Evolutionary conservation across 2,329 filamentous ascomycete genomes (phyloP).

Genomic region (Xylaria sp.): DNA sequence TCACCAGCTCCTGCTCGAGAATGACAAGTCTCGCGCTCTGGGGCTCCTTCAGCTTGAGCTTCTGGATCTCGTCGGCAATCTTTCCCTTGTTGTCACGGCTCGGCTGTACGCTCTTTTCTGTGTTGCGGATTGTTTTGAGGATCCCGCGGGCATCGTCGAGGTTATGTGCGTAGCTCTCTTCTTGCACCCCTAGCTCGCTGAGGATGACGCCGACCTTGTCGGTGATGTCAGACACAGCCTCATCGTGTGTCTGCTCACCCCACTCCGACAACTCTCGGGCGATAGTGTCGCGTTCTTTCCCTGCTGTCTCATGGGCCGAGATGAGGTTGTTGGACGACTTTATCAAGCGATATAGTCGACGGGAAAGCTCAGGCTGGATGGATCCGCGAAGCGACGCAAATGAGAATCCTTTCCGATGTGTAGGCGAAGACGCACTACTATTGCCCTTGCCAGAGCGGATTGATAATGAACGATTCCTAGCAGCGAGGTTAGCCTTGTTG

Average conservation of each 20-base stretch:
- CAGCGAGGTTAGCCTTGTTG: conserved; percentile 22
- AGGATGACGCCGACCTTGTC: conserved; percentile 96
- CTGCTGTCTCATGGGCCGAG: conserved; percentile 80
- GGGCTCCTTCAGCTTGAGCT: conserved; percentile 90
- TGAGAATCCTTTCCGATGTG: conserved; percentile 74
- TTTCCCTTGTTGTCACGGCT: conserved; percentile 85
- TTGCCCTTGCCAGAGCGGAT: conserved; percentile 46
- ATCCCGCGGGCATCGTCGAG: conserved; percentile 83
- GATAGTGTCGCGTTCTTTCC: conserved; percentile 81
- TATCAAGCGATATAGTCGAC: conserved; percentile 88
- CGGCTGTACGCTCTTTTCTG: conserved; percentile 92
- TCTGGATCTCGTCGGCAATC: conserved; percentile 90
- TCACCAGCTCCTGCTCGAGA: conserved; percentile 93
- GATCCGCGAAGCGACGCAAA: conserved; percentile 85
- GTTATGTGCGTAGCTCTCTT: conserved; percentile 84
- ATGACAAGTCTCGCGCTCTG: conserved; percentile 79
- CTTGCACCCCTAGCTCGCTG: conserved; percentile 91
- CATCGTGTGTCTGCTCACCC: conserved; percentile 91
- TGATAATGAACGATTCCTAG: conserved; percentile 42
- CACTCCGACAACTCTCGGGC: conserved; percentile 93
- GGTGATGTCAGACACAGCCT: conserved; percentile 84
- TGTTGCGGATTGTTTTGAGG: conserved; percentile 93
- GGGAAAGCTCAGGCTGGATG: conserved; percentile 85
- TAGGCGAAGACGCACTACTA: conserved; percentile 41
- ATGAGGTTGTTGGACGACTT: conserved; percentile 94